Conservation (phyloP, 1,284 basidiomycete genomes). For the Gastroboletus turbinatus region DNA sequence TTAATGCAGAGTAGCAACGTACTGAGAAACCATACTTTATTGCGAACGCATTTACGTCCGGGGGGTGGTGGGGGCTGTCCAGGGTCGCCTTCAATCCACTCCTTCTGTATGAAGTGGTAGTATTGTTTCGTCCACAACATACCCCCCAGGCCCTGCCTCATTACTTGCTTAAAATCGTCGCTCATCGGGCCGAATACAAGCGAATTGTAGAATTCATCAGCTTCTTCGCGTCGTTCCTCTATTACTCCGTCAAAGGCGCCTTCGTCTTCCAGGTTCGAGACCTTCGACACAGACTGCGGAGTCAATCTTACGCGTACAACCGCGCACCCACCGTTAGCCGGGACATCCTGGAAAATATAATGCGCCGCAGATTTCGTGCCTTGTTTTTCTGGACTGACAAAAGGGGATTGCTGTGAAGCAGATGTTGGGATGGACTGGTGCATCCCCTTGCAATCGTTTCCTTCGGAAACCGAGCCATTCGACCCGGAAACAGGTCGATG, state of each 20-base stretch:
- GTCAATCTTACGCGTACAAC: conserved; percentile 96
- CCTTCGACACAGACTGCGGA: conserved; percentile 69
- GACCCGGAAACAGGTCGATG: conserved; percentile 62
- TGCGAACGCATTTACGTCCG: conserved; percentile 84
- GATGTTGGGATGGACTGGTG: conserved; percentile 45
- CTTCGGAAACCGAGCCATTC: conserved; percentile 31
- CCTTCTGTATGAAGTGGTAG: conserved; percentile 94
- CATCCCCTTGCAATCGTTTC: conserved; percentile 33
- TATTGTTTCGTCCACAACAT: conserved; percentile 99
- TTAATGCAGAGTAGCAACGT: not conserved
- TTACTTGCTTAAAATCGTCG: conserved; percentile 93
- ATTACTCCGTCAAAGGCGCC: conserved; percentile 86
- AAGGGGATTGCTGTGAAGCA: conserved; percentile 51
- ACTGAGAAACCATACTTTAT: conserved; percentile 51
- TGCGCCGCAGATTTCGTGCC: conserved; percentile 95
- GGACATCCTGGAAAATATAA: conserved; percentile 86
- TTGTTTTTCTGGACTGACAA: conserved; percentile 83
- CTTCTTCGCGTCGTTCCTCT: conserved; percentile 87
- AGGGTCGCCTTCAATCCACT: conserved; percentile 95
- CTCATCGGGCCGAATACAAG: conserved; percentile 81
- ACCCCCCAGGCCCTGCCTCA: conserved; percentile 96
- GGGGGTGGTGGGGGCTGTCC: conserved; percentile 93
- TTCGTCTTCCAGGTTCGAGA: conserved; percentile 85
- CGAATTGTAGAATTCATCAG: conserved; percentile 92
- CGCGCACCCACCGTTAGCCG: conserved; percentile 89